These are phyloP conservation scores for Saccharomyces hybrid DNA, from an alignment of 1,139 yeast genomes.

Conservation along the genomic window DNA sequence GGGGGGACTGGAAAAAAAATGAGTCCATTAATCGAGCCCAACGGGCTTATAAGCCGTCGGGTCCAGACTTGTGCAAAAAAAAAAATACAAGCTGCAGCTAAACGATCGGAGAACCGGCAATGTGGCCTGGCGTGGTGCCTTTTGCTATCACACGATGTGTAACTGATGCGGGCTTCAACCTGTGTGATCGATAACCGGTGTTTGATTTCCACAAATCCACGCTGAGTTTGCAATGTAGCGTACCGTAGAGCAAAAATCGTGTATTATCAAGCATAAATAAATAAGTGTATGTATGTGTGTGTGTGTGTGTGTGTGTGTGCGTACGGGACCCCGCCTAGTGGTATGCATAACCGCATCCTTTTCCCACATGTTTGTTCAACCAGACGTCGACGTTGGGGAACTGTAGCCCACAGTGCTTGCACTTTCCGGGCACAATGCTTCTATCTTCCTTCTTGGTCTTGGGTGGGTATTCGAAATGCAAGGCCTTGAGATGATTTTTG, in stretches of 20 bases:
- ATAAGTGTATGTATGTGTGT: neutral
- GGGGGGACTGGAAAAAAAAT: neutral
- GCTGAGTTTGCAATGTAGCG: no score
- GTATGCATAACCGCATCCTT: constrained; percentile 37
- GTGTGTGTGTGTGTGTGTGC: neutral
- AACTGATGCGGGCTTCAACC: no score
- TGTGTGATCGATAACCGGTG: no score
- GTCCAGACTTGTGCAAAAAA: neutral
- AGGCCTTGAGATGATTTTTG: constrained; percentile 80
- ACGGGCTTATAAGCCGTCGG: neutral
- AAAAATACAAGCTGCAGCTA: neutral
- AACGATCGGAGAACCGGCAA: neutral
- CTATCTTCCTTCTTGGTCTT: constrained; percentile 78
- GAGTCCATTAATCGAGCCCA: neutral
- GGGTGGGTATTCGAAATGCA: constrained; percentile 78
- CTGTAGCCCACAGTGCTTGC: constrained; percentile 61
- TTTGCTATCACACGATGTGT: no score
- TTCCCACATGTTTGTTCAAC: constrained; percentile 66
- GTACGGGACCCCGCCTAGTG: constrained; percentile 6
- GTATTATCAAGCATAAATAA: neutral
- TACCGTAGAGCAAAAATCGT: neutral
- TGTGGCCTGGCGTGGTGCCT: no score
- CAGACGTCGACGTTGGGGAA: constrained; percentile 70
- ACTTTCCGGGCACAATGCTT: constrained; percentile 55
- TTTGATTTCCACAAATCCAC: no score